Conservation (phyloP, 2,329 filamentous ascomycete genomes). For the Talaromyces amestolkiae region DNA sequence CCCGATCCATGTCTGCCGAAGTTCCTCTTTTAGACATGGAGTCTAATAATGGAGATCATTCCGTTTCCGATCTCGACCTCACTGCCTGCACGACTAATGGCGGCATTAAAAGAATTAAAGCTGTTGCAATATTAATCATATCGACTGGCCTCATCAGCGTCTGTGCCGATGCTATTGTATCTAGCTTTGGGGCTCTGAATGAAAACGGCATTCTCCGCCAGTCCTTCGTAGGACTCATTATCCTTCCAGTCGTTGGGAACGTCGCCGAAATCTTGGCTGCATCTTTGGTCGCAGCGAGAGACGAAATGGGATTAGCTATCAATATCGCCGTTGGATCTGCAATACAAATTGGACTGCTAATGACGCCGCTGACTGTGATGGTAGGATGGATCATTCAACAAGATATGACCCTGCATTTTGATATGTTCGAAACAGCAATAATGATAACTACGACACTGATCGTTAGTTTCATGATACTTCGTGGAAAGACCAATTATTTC, state of each 20-base stretch:
- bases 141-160: constrained; percentile 49
- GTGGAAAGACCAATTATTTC: neutral
- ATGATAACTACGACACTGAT: neutral
- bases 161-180: constrained; percentile 50
- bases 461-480: neutral
- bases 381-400: constrained; percentile 67
- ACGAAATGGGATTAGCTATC: constrained; percentile 74
- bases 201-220: constrained; percentile 54
- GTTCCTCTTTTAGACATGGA: neutral
- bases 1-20: neutral
- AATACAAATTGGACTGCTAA: constrained; percentile 69
- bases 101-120: neutral
- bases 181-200: neutral
- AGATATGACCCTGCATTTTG: constrained; percentile 32
- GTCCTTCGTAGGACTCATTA: constrained; percentile 68
- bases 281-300: constrained; percentile 68
- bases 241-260: constrained; percentile 71
- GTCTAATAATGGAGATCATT: neutral
- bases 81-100: neutral
- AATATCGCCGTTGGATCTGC: constrained; percentile 68
- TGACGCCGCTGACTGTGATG: constrained; percentile 68
- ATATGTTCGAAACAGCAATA: constrained; percentile 7
- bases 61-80: neutral
- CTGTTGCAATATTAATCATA: neutral
- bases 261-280: constrained; percentile 72